A percentile compares a stretch with the other conserved stretches of the same genome.
phyloP scores from a whole-genome alignment of 495 filamentous ascomycete genomes.

The Aspergillus campestris region DNA sequence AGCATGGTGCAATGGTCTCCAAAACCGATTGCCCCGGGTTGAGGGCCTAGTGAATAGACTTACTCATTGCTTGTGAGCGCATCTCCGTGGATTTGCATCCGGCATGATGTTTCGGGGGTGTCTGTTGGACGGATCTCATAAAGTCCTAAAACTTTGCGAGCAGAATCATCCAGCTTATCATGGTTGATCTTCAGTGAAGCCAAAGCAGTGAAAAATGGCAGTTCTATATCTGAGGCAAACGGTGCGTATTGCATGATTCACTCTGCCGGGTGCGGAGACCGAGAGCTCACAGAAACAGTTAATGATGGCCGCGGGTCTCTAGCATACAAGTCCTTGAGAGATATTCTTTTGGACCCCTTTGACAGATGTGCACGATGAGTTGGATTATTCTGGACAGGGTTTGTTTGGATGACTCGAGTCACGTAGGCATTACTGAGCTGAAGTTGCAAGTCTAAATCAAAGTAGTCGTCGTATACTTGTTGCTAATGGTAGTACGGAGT shows the following conservation, averaged over 20 bases:
- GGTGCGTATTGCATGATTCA: slow-evolving; percentile 57
- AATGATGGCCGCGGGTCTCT: not conserved
- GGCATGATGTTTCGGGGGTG: slow-evolving; percentile 60
- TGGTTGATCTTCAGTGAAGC: slow-evolving; percentile 88
- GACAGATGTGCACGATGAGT: no score
- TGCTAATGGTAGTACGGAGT: no score
- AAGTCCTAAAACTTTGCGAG: slow-evolving; percentile 74
- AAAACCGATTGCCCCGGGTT: no score
- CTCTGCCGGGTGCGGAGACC: not conserved
- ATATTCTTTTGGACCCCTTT: not conserved
- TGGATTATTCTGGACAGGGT: no score
- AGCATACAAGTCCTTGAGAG: not conserved
- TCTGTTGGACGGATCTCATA: slow-evolving; percentile 74
- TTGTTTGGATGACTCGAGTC: no score
- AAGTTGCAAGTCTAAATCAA: no score
- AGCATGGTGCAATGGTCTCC: no score
- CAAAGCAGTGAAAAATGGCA: slow-evolving; percentile 86
- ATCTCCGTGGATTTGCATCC: slow-evolving; percentile 81
- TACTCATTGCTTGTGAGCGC: slow-evolving; percentile 78
- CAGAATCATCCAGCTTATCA: slow-evolving; percentile 91
- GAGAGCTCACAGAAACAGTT: not conserved
- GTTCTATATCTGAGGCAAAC: slow-evolving; percentile 87
- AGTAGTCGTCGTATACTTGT: no score
- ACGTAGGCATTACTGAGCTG: no score
- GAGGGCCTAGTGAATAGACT: slow-evolving; percentile 17